Evolutionary conservation across 1,284 basidiomycete species (phyloP).

Genomic region (Peniophora sp.): DNA sequence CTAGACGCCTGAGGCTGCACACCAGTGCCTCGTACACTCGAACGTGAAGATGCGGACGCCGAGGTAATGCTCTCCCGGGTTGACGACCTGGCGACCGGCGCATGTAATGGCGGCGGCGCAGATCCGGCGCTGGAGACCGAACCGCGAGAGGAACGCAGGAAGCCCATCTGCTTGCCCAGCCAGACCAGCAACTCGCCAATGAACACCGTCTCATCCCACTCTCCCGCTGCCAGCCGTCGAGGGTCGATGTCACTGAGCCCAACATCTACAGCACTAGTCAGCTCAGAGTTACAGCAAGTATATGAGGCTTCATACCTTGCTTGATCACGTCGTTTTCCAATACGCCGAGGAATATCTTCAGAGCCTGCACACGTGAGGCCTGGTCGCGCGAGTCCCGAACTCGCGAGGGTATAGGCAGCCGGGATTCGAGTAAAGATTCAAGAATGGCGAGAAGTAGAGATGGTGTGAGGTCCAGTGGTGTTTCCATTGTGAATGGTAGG

Average conservation of each 20-base stretch:
- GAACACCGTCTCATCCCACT: slow-evolving; percentile 54
- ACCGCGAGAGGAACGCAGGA: slow-evolving; percentile 17
- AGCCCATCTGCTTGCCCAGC: slow-evolving; percentile 42
- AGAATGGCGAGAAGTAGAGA: slow-evolving; percentile 59
- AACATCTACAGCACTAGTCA: no score
- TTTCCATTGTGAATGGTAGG: slow-evolving; percentile 45
- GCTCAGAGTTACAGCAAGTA: no score
- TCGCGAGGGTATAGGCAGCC: slow-evolving; percentile 35
- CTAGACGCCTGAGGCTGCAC: slow-evolving; percentile 9
- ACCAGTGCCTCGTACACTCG: slow-evolving; percentile 8
- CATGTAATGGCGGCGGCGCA: slow-evolving; percentile 25
- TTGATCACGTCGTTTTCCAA: slow-evolving; percentile 61
- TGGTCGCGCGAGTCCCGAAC: slow-evolving; percentile 32
- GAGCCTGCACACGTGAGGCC: slow-evolving; percentile 41
- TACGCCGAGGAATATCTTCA: slow-evolving; percentile 74
- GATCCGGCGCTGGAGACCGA: slow-evolving; percentile 16
- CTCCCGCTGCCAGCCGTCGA: slow-evolving; percentile 48
- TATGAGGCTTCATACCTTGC: slow-evolving; percentile 13
- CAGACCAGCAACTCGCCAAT: slow-evolving; percentile 58
- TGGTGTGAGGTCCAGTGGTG: slow-evolving; percentile 64
- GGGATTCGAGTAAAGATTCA: slow-evolving; percentile 44
- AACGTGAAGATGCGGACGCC: slow-evolving; percentile 18
- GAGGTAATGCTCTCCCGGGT: slow-evolving; percentile 24
- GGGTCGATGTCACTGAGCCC: slow-evolving; percentile 60
- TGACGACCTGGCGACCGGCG: slow-evolving; percentile 23